Conservation (phyloP, 2,329 filamentous ascomycete species). For the Xylaria multiplex region DNA sequence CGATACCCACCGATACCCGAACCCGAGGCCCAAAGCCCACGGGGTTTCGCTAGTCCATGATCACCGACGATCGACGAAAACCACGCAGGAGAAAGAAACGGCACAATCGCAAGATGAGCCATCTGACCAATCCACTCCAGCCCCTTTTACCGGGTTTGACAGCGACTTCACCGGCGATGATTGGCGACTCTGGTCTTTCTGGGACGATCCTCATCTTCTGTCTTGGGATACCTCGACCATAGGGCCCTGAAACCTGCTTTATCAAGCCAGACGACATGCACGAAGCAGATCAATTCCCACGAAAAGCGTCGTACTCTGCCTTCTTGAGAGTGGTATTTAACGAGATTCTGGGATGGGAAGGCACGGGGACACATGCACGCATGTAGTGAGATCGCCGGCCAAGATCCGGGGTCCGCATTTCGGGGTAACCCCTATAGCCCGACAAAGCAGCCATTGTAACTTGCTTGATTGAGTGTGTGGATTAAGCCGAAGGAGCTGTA, state of each 20-base stretch:
- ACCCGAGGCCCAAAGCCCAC: not conserved
- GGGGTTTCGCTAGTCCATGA: not conserved
- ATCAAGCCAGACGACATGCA: not conserved
- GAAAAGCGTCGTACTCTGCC: not conserved
- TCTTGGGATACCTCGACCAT: constrained; percentile 35
- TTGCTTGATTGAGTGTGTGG: constrained; percentile 8
- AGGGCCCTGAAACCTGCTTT: constrained; percentile 19
- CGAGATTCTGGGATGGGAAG: constrained; percentile 20
- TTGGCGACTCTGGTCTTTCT: constrained; percentile 37
- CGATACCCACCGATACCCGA: not conserved
- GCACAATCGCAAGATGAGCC: constrained; percentile 14
- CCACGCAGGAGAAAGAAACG: not conserved
- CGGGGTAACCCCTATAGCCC: not conserved
- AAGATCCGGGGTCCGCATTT: not conserved
- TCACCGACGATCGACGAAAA: constrained; percentile 7
- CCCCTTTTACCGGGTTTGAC: constrained; percentile 26
- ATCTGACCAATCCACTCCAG: constrained; percentile 8
- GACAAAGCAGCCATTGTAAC: constrained; percentile 5
- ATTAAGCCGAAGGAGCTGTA: constrained; percentile 9
- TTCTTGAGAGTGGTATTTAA: not conserved
- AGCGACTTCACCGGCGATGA: constrained; percentile 28
- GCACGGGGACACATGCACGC: constrained; percentile 2
- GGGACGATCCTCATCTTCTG: constrained; percentile 36
- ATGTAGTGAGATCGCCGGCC: constrained; percentile 13
- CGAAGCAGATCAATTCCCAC: not conserved